Conservation (phyloP, 1,139 yeast species). For the Meyerozyma guilliermondii region DNA sequence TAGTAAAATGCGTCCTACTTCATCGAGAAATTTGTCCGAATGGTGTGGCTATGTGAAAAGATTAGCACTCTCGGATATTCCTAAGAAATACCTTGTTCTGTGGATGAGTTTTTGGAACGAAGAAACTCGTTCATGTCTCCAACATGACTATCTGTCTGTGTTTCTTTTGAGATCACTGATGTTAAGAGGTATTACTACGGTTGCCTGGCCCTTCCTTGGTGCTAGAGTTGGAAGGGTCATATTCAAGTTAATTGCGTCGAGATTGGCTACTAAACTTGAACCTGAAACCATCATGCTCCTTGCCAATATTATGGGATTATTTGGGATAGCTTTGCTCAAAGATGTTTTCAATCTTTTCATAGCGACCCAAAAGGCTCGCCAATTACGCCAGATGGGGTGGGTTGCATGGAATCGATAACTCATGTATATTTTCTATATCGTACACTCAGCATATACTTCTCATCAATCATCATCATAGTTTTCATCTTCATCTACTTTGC, state of each 20-base stretch:
- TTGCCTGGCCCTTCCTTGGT: conserved; percentile 38
- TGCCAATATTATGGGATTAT: conserved; percentile 42
- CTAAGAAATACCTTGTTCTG: neutral
- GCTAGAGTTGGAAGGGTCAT: conserved; percentile 29
- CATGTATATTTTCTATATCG: neutral
- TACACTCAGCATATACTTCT: neutral
- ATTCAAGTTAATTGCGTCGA: conserved; percentile 10
- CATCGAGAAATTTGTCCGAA: neutral
- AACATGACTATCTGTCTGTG: conserved; percentile 30
- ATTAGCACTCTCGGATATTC: neutral
- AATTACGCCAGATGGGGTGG: conserved; percentile 18
- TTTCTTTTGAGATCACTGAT: conserved; percentile 22
- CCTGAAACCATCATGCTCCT: conserved; percentile 38
- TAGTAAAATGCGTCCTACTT: neutral
- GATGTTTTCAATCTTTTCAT: conserved; percentile 33
- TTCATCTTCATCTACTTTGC: conserved; percentile 79
- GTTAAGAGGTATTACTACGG: conserved; percentile 27
- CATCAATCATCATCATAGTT: conserved; percentile 68
- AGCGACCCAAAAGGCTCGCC: conserved; percentile 24
- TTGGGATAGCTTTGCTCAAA: conserved; percentile 30
- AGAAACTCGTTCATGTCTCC: conserved; percentile 29
- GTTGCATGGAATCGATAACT: neutral
- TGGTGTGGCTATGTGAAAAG: conserved; percentile 5
- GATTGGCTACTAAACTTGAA: conserved; percentile 17
- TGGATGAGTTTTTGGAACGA: conserved; percentile 11